Evolutionary conservation across 1,139 yeast species (phyloP), one percentile per base, ranked within the genome.

Genomic region (Scheffersomyces lignicola): DNA sequence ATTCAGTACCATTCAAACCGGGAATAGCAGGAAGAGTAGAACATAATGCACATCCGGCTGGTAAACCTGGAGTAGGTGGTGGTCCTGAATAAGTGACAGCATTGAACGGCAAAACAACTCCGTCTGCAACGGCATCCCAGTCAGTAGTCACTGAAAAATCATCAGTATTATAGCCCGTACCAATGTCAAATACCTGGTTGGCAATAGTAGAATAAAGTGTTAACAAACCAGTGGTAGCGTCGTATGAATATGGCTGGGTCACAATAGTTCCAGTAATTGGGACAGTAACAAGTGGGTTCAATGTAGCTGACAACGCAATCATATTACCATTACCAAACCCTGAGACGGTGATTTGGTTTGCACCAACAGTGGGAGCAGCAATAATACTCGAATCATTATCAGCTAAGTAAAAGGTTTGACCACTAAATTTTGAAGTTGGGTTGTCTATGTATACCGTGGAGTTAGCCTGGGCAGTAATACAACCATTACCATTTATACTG

Each of bases 281-380:
- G n/a, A n/a, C n/a, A 20, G 23, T 20, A 32, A 54, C 39, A 9
- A 54, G 37, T 13, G 42, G n/a, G 27, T 38, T 40, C 10, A 11
- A 14, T 11, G 41, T 11, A 29, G 41, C 40, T 17, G 54, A 26
- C 16, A 56, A 26, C 26, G 51, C 57, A 33, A 60, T 45, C 10
- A 40, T 32, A 35, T 60, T 60, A 5, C 60, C 56, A 31, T 43
- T 42, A 35, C 66, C 66, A 33, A 51, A 60, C 21, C 65, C 65
- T 20, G 52, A 54, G 25, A 60, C 63, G 3, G 41, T 48, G 38
- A 49, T 50, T 4, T 54, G 47, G 38, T 48, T 54, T 18, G 44
- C 6, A 11, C 35, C 4, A 10, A 48, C 36, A 15, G 49, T 23
- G 8, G 47, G 46, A 13, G 42, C 47, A 12, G 54, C 54, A 18